Evolutionary conservation across 2,329 filamentous ascomycete genomes (phyloP), one percentile per base, ranked within the genome.

Genomic region (Clonostachys byssicola): DNA sequence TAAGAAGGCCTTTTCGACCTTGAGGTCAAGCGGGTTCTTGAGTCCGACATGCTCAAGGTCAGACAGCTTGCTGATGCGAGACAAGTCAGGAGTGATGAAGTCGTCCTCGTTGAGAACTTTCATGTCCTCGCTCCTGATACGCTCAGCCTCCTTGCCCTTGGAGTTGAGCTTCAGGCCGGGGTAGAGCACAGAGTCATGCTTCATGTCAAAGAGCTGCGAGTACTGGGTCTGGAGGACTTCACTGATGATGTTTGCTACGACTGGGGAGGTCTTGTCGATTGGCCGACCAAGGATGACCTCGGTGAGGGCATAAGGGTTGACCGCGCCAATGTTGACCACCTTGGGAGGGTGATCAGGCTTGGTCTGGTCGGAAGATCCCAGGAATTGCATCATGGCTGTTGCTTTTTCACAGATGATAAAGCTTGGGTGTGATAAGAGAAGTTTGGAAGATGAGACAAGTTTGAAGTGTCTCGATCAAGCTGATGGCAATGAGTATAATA

Each of bases 201-300:
- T 69, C 63, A 72, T 58, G 56, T 73, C 71, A 44, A 74, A 74
- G 40, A 73, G 66, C 57, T 74, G 71, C 43, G 72, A 66, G 47
- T 74, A 74, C 55, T 73, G 70, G 16, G 69, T 73, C 58, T 73
- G 69, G 20, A 74, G 62, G 33, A 71, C 63, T 44, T 68, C 67
- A 42, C 66, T 62, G 30, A 74, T 52, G 47, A 74, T 61, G 13
- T 57, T 54, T 18, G 62, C 57, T 1, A 63, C 56, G 17, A 56
- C 56, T 17, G 63, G 55, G 30, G 65, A 67, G 42, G 55, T 51
- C n/a, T 61, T 59, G 53, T 73, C 65, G 17, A 73, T 59, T 46
- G 59, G 65, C 47, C 68, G 65, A 47, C 68, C 68, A 33, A 73
- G 55, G 45, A 73, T 60, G 18, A 69, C 66, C 59, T 73, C 71